These are phyloP conservation scores for Cystofilobasidium ferigula DNA, from an alignment of 768 basidiomycete genomes.

Conservation along the genomic window DNA sequence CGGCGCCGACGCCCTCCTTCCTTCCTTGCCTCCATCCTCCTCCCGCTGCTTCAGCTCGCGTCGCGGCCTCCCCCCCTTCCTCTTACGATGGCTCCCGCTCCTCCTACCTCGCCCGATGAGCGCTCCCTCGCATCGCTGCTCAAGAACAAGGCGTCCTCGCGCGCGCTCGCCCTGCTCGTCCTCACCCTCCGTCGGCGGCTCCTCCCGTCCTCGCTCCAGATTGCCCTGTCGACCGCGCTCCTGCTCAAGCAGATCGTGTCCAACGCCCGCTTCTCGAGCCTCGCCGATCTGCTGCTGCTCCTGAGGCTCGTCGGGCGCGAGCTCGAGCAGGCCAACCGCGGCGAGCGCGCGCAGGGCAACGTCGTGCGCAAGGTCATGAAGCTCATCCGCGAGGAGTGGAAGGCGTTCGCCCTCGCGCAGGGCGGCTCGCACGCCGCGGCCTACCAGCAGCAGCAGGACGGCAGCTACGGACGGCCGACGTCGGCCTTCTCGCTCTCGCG, in stretches of 20 bases:
- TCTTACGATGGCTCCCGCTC: neutral
- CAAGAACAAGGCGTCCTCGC: neutral
- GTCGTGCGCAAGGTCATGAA: conserved; percentile 85
- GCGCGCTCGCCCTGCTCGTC: neutral
- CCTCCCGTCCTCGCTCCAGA: conserved; percentile 50
- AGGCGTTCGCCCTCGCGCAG: conserved; percentile 42
- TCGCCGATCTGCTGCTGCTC: conserved; percentile 69
- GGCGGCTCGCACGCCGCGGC: conserved; percentile 20
- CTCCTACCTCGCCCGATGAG: neutral
- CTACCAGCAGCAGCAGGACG: conserved; percentile 18
- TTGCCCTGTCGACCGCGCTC: conserved; percentile 78
- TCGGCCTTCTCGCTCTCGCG: conserved; percentile 23
- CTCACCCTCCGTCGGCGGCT: neutral
- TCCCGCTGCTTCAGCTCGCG: too few relatives aligned
- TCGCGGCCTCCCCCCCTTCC: too few relatives aligned
- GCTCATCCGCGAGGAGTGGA: conserved; percentile 88
- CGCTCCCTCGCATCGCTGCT: neutral
- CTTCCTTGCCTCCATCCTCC: too few relatives aligned
- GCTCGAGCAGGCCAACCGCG: conserved; percentile 4
- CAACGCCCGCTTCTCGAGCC: conserved; percentile 69
- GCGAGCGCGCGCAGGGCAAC: conserved; percentile 48
- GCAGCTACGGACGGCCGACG: neutral
- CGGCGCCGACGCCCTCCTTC: too few relatives aligned
- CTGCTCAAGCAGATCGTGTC: conserved; percentile 83
- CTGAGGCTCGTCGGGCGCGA: conserved; percentile 68